phyloP scores from a whole-genome alignment of 23 red algal genomes.

The Gracilaria caudata region DNA sequence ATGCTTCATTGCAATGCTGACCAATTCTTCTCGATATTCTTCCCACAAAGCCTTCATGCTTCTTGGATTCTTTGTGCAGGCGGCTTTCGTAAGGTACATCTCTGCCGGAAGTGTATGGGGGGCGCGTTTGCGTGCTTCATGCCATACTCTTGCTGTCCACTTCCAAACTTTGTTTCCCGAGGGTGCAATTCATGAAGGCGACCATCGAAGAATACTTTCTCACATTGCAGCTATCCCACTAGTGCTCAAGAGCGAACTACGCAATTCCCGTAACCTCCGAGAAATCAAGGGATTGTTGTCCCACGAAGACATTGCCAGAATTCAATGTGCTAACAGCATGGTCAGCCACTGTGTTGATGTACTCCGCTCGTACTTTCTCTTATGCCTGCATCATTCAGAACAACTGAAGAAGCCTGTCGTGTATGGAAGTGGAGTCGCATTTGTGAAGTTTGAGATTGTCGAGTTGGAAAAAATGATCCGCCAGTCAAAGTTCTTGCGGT shows the following conservation, averaged over 20 bases:
- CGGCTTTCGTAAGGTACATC: conserved; percentile 36
- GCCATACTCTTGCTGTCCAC: conserved; percentile 27
- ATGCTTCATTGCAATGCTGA: too few relatives aligned
- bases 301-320: conserved; percentile 10
- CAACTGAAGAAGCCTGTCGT: background rate
- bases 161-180: background rate
- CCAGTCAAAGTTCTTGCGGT: conserved; percentile 1
- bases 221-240: conserved; percentile 46
- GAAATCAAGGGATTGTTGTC: conserved; percentile 50
- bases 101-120: conserved; percentile 36
- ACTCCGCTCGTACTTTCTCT: conserved; percentile 23
- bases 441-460: conserved; percentile 29
- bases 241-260: conserved; percentile 42
- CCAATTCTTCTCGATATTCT: too few relatives aligned
- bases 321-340: conserved; percentile 51
- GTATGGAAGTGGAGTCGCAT: background rate
- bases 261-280: conserved; percentile 19
- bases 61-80: conserved; percentile 44
- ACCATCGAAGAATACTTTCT: conserved; percentile 11
- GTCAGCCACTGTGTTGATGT: conserved; percentile 50
- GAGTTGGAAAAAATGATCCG: conserved; percentile 33
- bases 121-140: conserved; percentile 27
- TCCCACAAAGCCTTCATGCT: conserved; percentile 46
- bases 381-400: background rate
- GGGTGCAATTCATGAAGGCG: conserved; percentile 30